Evolutionary conservation across 306 rosid genomes (phyloP).

Genomic region (Glycyrrhiza uralensis): DNA sequence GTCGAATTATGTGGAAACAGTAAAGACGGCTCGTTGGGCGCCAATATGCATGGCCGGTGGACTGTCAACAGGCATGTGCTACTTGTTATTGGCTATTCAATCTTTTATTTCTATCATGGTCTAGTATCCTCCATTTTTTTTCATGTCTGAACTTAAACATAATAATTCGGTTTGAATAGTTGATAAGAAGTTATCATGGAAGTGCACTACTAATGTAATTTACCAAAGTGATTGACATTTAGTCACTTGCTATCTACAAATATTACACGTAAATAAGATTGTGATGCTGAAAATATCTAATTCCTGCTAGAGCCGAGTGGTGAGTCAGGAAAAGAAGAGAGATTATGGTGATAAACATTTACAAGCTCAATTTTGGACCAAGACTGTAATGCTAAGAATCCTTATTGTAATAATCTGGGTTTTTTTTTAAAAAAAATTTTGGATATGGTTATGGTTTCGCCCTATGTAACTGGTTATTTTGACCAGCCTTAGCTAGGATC

Average conservation of each 20-base stretch:
- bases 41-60: conserved; percentile 95
- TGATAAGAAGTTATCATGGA: conserved; percentile 9
- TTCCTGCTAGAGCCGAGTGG: conserved; percentile 3
- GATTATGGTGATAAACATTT: not conserved
- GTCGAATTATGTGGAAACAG: conserved; percentile 74
- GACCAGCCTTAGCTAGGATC: too few relatives aligned
- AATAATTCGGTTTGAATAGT: conserved; percentile 11
- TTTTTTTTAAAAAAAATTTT: too few relatives aligned
- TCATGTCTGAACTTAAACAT: not conserved
- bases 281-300: conserved; percentile 1
- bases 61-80: conserved; percentile 76
- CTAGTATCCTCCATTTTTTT: conserved; percentile 4
- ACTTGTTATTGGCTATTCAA: conserved; percentile 13
- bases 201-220: not conserved
- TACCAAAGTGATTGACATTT: conserved; percentile 1
- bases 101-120: not conserved
- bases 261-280: not conserved
- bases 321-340: not conserved
- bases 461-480: too few relatives aligned
- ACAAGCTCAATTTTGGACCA: not conserved
- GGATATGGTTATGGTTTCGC: too few relatives aligned
- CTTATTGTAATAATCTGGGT: too few relatives aligned
- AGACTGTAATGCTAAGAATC: conserved; percentile 5
- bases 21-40: conserved; percentile 89
- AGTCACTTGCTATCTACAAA: not conserved